Evolutionary conservation across 768 basidiomycete species (phyloP), one percentile per base, ranked within the genome.

Genomic region (Serendipita indica): DNA sequence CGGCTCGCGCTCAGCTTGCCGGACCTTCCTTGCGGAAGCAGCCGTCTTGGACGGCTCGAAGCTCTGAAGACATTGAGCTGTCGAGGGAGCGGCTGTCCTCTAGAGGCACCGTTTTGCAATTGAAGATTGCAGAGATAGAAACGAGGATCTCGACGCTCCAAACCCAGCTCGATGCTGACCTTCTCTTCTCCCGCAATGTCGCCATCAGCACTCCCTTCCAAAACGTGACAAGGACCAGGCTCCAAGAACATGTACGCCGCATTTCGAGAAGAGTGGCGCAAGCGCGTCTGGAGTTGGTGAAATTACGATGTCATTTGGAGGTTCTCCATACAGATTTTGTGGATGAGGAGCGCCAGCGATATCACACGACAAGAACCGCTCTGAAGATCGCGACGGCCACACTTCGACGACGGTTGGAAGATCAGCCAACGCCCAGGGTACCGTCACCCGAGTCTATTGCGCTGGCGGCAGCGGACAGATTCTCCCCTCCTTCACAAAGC

Each of bases 141-240:
- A 68, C 72, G 16, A 76, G 74, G 60, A 79, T 90, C 58, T 67
- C 71, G 14, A 68, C 73, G 1, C 73, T 74, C 27, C 79, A 82
- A 61, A 66, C 74, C 1, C 76, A 79, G 61, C 80, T 94, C 22
- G 80, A 85, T 52, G 69, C 77, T 7, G 79, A 85, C 62, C 70
- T 92, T 67, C 81, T 84, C 16, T 72, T 84, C 39, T 79, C 85
- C 20, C 83, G 86, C 39, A 94, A 93, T 65, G 76, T 97, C 20
- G 83, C 83, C 1, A 79, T 86, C 39, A 75, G 97, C 35, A 85
- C 89, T 14, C 93, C 96, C 2, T 93, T 98, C 69, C 88, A 84
- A 65, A 80, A 80, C 49, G 74, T 82, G 6, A 92, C 92, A 2
- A 80, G 92, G 46, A 86, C 89, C 62, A 79, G 83, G 43, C 76